Evolutionary conservation across 768 basidiomycete genomes (phyloP), one percentile per base, ranked within the genome.

Genomic region (Termitomyces sp.): DNA sequence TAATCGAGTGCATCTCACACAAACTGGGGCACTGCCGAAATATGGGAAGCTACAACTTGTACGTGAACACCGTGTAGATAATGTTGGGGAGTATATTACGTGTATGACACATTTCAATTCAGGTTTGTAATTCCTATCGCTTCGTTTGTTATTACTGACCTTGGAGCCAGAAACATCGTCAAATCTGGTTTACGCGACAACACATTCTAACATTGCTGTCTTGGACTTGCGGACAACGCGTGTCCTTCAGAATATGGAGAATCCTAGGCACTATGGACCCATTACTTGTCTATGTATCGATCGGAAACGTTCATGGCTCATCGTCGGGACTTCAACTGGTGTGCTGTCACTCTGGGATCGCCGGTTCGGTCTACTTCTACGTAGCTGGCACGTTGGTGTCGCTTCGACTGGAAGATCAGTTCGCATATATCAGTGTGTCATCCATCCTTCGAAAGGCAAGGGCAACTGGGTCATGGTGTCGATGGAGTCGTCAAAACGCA

Each of bases 381-480:
- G 90, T 69, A 91, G 86, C 59, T 98, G 96, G 95, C 84, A 85
- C 65, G 85, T 85, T 7, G 85, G 85, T 10, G 76, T 77, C 6
- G 77, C 81, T 4, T 75, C 79, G 12, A 74, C 75, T 2, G 83
- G 83, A 2, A 72, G 77, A 40, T 75, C 79, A 7, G 79, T 79
- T 2, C 80, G 83, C 38, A 82, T 95, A 24, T 80, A 91, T 59
- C 86, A 92, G 65, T 86, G 87, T 61, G 80, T 78, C 13, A 75
- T 94, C 0, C 96, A 98, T 65, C 96, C 95, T 0, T 82, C 87
- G 0, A 91, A 86, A 66, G 94, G 94, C 20, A 84, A 85, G 59
- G 94, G 94, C 0, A 86, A 88, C 49, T 98, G 94, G 93, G 77
- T 98, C 46, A 84, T 97, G 70, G 89, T 97, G 45, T 84, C 94